Evolutionary conservation across 1,284 basidiomycete species (phyloP).

Genomic region (Coniophora puteana): DNA sequence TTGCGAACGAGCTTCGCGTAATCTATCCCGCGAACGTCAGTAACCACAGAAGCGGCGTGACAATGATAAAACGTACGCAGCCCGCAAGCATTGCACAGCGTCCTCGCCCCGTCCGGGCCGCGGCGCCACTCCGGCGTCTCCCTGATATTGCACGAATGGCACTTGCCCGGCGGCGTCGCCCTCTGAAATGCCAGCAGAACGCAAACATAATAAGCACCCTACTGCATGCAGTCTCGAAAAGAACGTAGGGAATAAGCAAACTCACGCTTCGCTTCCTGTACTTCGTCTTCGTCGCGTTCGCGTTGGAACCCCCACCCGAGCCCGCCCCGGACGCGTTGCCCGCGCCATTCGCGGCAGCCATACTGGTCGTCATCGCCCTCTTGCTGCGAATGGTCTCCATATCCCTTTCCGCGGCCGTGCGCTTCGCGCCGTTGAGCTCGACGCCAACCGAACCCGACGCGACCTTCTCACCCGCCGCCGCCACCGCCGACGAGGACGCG

Average conservation of each 20-base stretch:
- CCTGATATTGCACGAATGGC: conserved; percentile 78
- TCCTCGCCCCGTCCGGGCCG: conserved; percentile 75
- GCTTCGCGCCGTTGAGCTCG: conserved; percentile 31
- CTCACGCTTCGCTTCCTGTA: conserved; percentile 79
- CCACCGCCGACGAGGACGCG: neutral
- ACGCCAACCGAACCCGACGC: conserved; percentile 14
- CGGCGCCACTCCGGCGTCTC: conserved; percentile 84
- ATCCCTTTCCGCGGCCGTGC: conserved; percentile 68
- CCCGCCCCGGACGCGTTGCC: conserved; percentile 19
- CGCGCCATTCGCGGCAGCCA: conserved; percentile 38
- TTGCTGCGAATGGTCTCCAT: conserved; percentile 79
- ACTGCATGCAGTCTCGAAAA: conserved; percentile 14
- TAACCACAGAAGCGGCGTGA: no score
- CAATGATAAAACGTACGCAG: conserved; percentile 53
- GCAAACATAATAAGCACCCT: conserved; percentile 19
- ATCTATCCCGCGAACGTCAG: conserved; percentile 38
- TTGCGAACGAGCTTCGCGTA: conserved; percentile 78
- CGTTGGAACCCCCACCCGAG: conserved; percentile 18
- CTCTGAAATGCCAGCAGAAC: conserved; percentile 46
- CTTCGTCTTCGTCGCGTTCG: conserved; percentile 61
- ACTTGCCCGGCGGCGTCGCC: conserved; percentile 77
- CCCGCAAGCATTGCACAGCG: conserved; percentile 79
- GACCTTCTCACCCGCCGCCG: conserved; percentile 21
- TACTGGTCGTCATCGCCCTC: conserved; percentile 58
- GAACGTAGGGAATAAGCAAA: conserved; percentile 18